Evolutionary conservation across 108 stramenopile genomes (phyloP).

Genomic region (Pseudonitzschia delicatissima): DNA sequence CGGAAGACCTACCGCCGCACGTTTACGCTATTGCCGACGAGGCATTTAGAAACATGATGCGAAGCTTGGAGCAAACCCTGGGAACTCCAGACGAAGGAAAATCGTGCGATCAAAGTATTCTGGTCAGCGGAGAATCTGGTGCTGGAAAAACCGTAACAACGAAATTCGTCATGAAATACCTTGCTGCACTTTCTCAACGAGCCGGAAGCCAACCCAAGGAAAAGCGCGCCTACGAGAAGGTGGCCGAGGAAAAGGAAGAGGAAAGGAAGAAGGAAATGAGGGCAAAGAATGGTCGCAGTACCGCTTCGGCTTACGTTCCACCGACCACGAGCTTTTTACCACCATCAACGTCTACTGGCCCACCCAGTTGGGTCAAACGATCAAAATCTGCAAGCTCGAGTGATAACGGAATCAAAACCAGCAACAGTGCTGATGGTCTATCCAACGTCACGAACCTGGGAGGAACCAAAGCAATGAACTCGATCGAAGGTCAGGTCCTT

Average conservation of each 20-base stretch:
- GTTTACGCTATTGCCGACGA: slow-evolving; percentile 91
- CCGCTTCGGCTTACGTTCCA: neutral
- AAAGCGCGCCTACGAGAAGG: slow-evolving; percentile 42
- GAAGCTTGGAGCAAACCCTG: slow-evolving; percentile 37
- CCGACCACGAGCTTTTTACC: slow-evolving; percentile 2
- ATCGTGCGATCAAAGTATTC: slow-evolving; percentile 56
- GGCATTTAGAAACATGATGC: slow-evolving; percentile 90
- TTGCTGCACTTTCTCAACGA: slow-evolving; percentile 77
- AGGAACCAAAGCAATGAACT: slow-evolving; percentile 22
- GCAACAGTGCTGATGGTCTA: slow-evolving; percentile 22
- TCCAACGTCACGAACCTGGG: slow-evolving; percentile 22
- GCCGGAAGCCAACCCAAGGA: slow-evolving; percentile 34
- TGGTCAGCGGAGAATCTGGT: slow-evolving; percentile 89
- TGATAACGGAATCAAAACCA: neutral
- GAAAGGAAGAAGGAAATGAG: slow-evolving; percentile 9
- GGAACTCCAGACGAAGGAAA: slow-evolving; percentile 13
- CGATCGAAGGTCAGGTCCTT: slow-evolving; percentile 84
- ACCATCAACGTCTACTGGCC: slow-evolving; percentile 9
- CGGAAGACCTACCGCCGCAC: slow-evolving; percentile 81
- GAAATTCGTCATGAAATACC: slow-evolving; percentile 95
- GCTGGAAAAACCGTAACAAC: slow-evolving; percentile 99
- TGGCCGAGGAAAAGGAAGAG: slow-evolving; percentile 23
- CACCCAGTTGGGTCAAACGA: slow-evolving; percentile 5
- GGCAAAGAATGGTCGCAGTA: neutral
- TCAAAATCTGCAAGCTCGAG: slow-evolving; percentile 3